Conservation (phyloP, 176 grass and related monocot genomes). For the Oryza glumipatula region DNA sequence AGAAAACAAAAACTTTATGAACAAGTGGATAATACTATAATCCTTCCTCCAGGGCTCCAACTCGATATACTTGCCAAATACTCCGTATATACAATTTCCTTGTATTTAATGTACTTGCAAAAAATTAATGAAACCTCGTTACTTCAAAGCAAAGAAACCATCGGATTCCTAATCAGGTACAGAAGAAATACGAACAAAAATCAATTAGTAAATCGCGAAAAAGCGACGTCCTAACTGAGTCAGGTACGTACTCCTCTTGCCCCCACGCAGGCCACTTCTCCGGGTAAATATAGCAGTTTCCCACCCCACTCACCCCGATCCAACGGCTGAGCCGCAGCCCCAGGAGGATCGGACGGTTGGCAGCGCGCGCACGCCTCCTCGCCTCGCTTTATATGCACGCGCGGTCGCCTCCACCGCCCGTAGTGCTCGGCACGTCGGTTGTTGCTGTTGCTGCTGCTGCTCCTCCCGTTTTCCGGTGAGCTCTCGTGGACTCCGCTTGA, state of each 20-base stretch:
- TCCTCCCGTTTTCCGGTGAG: conserved; percentile 43
- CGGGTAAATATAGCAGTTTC: conserved; percentile 35
- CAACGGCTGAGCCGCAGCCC: neutral
- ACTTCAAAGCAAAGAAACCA: conserved; percentile 41
- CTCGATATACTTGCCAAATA: neutral
- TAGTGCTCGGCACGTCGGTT: conserved; percentile 8
- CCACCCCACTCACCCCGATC: conserved; percentile 35
- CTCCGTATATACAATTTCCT: neutral
- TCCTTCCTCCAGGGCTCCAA: no score
- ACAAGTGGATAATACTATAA: neutral
- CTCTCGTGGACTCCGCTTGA: conserved; percentile 45
- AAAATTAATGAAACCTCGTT: neutral
- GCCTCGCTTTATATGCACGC: conserved; percentile 33
- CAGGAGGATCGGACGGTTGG: conserved; percentile 10
- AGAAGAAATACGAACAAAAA: neutral
- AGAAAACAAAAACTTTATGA: neutral
- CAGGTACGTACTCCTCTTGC: neutral
- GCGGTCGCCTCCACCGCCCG: neutral
- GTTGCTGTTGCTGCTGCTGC: neutral
- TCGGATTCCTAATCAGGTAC: neutral
- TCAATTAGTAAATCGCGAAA: no score
- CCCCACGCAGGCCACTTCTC: neutral
- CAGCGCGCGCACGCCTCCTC: neutral
- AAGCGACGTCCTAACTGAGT: neutral
- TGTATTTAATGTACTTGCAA: neutral